Percentiles rank a stretch among this genome's conserved stretches.
Conservation (phyloP, 805 yeast species). For the Ogataea nitratoaversa region DNA sequence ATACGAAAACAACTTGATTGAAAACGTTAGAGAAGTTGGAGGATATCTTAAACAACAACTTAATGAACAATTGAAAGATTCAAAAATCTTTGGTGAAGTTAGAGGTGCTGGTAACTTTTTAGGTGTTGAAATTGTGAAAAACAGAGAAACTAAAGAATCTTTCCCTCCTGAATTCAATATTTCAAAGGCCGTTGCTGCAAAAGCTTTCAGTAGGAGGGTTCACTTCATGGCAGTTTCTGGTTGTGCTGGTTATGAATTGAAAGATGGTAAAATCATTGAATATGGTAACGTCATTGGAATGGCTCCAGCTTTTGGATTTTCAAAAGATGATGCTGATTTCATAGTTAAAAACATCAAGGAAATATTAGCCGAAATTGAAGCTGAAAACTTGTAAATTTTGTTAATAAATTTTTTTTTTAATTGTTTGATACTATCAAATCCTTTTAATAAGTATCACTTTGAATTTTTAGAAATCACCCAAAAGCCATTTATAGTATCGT, state of each 20-base stretch:
- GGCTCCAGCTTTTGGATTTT: conserved; percentile 44
- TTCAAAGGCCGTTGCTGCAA: conserved; percentile 33
- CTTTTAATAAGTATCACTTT: too few relatives aligned
- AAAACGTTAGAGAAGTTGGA: conserved; percentile 42
- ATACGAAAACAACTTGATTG: conserved; percentile 29
- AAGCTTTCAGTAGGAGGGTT: conserved; percentile 41
- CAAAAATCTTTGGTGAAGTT: conserved; percentile 49
- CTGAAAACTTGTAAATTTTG: too few relatives aligned
- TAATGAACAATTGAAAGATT: conserved; percentile 31
- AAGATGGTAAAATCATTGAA: conserved; percentile 27
- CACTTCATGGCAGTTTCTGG: conserved; percentile 45
- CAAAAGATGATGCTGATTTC: conserved; percentile 39
- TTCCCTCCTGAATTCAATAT: conserved; percentile 35
- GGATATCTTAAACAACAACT: conserved; percentile 37
- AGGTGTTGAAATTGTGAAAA: conserved; percentile 53
- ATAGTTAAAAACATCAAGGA: too few relatives aligned
- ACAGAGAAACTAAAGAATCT: conserved; percentile 47
- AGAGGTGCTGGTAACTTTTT: conserved; percentile 63
- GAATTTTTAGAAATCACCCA: too few relatives aligned
- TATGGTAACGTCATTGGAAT: conserved; percentile 42
- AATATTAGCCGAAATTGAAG: too few relatives aligned
- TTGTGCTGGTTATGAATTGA: conserved; percentile 24
- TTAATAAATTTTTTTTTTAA: too few relatives aligned
- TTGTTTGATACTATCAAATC: too few relatives aligned
- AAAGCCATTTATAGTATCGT: too few relatives aligned